These are phyloP conservation scores for Tricholoma sp. DNA, from an alignment of 768 basidiomycete species.

Conservation along the genomic window DNA sequence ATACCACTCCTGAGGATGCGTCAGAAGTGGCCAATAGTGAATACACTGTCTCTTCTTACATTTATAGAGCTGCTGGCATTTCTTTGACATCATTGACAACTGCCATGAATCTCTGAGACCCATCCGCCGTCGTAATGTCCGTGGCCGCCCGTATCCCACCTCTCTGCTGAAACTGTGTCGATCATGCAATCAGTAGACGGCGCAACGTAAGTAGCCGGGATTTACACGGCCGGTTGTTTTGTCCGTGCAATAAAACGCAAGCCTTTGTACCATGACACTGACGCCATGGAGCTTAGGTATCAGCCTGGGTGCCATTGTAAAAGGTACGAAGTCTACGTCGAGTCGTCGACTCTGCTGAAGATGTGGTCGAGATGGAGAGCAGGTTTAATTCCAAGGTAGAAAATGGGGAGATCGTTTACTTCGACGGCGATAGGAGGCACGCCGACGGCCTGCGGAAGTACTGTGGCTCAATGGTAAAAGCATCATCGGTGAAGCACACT, in stretches of 20 bases:
- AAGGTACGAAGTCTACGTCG: conserved; percentile 7
- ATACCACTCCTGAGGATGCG: neutral
- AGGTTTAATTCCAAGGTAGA: conserved; percentile 12
- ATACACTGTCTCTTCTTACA: neutral
- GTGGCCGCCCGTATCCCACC: conserved; percentile 13
- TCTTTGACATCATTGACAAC: conserved; percentile 9
- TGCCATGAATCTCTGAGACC: conserved; percentile 10
- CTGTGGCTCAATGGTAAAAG: conserved; percentile 11
- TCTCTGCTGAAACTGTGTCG: conserved; percentile 5
- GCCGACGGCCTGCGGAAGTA: conserved; percentile 7
- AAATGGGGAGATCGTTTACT: conserved; percentile 6
- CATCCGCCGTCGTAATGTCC: conserved; percentile 10
- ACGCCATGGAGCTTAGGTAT: conserved; percentile 11
- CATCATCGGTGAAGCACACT: neutral
- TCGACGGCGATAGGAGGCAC: conserved; percentile 10
- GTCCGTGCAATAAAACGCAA: conserved; percentile 8
- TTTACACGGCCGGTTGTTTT: conserved; percentile 4
- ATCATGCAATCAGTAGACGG: conserved; percentile 1
- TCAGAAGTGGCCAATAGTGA: neutral
- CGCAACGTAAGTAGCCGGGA: conserved; percentile 2
- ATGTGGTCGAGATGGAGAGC: conserved; percentile 7
- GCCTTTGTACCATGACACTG: conserved; percentile 11
- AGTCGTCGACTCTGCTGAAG: conserved; percentile 8
- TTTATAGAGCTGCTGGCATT: conserved; percentile 4
- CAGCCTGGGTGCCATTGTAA: conserved; percentile 4